Base-by-base conservation (phyloP, 345 rosid genomes). In the Garcia nutans region DNA sequence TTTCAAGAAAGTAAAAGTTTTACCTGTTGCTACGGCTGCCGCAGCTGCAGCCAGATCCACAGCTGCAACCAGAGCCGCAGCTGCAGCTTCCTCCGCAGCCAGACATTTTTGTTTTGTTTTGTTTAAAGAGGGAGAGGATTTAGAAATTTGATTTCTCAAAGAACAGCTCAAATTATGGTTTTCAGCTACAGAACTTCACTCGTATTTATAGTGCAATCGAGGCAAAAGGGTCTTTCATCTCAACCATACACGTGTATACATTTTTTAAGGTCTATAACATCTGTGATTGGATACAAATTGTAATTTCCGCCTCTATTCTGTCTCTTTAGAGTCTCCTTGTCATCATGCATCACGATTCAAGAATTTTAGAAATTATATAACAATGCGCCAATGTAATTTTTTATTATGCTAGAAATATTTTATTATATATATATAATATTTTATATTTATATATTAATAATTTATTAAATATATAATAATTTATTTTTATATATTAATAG, bases 241-340 rank as follows among this genome's bases (percentile, higher is more conserved):
- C 44, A n/a, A 70, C 88, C 81, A 68, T 72, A 83, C 88, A 83
- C 84, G 76, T 85, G 85, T 80, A 16, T 11, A 12, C 12, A 74
- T 77, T 75, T 58, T 77, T 75, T 58, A 37, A 16, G 67, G 28
- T 9, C 23, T 37, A 20, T 55, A 76, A 76, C 80, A 78, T 26
- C 12, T 15, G 45, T 58, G 11, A 6, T 28, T 24, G 15, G 56
- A 6, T 16, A 16, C 1, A 6, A 52, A 13, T 49, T 10, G 16
- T 49, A 9, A 5, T 13, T 52, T 52, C 56, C 56, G 17, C 5
- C 56, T 52, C 56, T 16, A 20, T 16, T 52, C 56, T 54, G n/a
- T 23, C 7, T 26, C 44, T 50, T 5, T 55, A 55, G 6, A 64
- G 17, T 10, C 5, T 65, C 64, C 45, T 17, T 19, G 22, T 19